Base-by-base conservation (phyloP, 129 eudicot genomes). In the Rutidosis leptorrhynchoides region DNA sequence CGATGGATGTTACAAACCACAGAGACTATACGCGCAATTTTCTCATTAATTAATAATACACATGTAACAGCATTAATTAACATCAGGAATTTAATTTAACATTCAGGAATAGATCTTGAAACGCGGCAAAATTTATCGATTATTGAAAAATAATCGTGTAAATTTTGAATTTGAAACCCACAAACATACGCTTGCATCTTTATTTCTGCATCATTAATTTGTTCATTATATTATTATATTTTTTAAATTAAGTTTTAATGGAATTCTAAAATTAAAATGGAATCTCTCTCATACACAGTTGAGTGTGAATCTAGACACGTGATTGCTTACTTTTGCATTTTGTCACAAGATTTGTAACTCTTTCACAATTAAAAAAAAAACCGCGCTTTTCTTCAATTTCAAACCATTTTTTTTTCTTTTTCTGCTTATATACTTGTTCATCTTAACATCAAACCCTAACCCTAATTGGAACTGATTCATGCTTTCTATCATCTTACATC, bases 161-260 rank as follows among this genome's bases (percentile, higher is more conserved):
- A 65, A 52, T 53, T 73, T 73, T 64, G 71, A 73, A 73, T 64
- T 73, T 65, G 32, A 73, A 73, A 73, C 63, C 65, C 71, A 64
- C 71, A 64, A 73, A 73, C 77, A 73, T 33, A 73, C 78, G 71
- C 64, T 54, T 73, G 19, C 42, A 52, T 49, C 62, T 73, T 43
- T 48, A 54, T 73, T 40, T 64, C 21, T 54, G 26, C 35, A 30
- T 9, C 25, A 33, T 37, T 4, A 25, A 16, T 48, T 64, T 43
- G 4, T 33, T 33, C 8, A 3, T 33, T 33, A 35, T 5, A 35
- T 35, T 35, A 5, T 35, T 5, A 5, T 16, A 15, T 15, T 7
- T 42, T 42, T 40, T 0, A 42, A 9, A 28, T 3, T 0, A 1
- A 28, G 5, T 28, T 28, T 1, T 6, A 30, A 30, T 30, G 37